Evolutionary conservation across 2,329 filamentous ascomycete species (phyloP).

Genomic region (Xylaria sp.): DNA sequence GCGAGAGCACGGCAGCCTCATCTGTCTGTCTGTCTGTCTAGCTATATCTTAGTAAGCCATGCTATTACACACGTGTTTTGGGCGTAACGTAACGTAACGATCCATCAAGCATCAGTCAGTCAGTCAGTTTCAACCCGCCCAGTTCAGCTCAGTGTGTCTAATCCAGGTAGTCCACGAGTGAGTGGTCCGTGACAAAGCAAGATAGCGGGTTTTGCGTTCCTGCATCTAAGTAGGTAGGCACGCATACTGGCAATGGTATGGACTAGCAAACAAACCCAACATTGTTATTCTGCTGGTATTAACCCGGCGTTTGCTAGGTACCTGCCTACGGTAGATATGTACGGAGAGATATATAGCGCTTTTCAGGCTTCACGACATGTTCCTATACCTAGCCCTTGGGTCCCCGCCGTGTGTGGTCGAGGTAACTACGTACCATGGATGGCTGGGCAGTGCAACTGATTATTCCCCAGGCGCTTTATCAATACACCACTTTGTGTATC

Average conservation of each 20-base stretch:
- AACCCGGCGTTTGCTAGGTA: conserved; percentile 10
- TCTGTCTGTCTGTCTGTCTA: no score
- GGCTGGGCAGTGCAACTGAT: not conserved
- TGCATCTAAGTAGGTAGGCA: not conserved
- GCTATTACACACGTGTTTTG: not conserved
- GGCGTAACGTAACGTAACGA: no score
- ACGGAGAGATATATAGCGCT: not conserved
- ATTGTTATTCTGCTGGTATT: not conserved
- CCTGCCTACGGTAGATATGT: no score
- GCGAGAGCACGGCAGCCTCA: not conserved
- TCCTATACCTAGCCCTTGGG: not conserved
- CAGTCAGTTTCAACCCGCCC: not conserved
- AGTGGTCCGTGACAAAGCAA: not conserved
- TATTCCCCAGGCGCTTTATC: not conserved
- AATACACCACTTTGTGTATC: not conserved
- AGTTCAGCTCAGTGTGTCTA: not conserved
- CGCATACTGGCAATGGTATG: not conserved
- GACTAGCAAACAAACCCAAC: conserved; percentile 14
- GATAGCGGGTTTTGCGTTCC: not conserved
- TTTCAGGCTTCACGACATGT: conserved; percentile 1
- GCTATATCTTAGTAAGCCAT: not conserved
- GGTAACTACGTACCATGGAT: not conserved
- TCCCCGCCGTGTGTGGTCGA: not conserved
- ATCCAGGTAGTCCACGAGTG: not conserved
- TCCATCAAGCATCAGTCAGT: not conserved